These are phyloP conservation scores for Rhynchospora pubera DNA, from an alignment of 176 grass and related monocot genomes.

Conservation along the genomic window DNA sequence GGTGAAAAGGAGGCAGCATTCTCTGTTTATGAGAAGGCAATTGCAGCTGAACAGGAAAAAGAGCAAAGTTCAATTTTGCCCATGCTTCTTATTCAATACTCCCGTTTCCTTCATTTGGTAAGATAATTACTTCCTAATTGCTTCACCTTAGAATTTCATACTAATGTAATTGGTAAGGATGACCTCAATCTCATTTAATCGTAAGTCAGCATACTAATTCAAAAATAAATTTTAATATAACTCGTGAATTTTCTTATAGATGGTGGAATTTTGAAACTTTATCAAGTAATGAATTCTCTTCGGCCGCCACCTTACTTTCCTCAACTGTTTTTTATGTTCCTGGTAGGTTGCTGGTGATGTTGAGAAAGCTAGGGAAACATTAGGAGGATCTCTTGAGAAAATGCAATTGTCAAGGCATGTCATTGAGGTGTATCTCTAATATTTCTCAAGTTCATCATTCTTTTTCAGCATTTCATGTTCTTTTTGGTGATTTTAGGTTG, in stretches of 20 bases:
- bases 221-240: not conserved
- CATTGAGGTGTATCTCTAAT: slow-evolving; percentile 50
- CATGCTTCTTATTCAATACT: slow-evolving; percentile 62
- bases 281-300: not conserved
- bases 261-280: not conserved
- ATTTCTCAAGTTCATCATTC: not conserved
- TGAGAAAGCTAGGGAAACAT: slow-evolving; percentile 72
- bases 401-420: slow-evolving; percentile 45
- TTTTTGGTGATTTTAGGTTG: not conserved
- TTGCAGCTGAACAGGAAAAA: slow-evolving; percentile 62
- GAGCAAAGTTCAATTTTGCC: slow-evolving; percentile 65
- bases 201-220: not conserved
- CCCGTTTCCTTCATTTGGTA: slow-evolving; percentile 88
- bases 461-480: not conserved
- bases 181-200: not conserved
- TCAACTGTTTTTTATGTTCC: not conserved
- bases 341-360: slow-evolving; percentile 49
- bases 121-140: not conserved
- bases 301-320: not conserved
- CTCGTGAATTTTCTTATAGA: not conserved
- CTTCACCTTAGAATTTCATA: not conserved
- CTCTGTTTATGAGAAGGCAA: slow-evolving; percentile 78
- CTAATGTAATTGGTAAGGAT: not conserved
- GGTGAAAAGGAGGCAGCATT: slow-evolving; percentile 64
- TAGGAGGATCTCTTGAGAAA: slow-evolving; percentile 43